Conservation (phyloP, 768 basidiomycete species). For the Mycena chlorophos region DNA sequence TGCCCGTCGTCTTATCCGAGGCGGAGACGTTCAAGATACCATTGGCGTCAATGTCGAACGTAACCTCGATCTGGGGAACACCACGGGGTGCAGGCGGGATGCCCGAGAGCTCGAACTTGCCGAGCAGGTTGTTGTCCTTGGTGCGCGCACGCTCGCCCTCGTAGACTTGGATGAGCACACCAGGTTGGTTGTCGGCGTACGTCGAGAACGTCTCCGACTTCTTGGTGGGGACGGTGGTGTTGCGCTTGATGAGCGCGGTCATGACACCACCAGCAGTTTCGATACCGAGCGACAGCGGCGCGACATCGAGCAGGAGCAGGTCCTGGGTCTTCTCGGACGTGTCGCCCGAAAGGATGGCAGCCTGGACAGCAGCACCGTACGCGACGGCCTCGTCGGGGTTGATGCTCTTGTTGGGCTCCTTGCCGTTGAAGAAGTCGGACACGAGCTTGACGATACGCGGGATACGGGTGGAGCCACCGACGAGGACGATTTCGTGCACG, state of each 20-base stretch:
- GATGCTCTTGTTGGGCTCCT: constrained; percentile 98
- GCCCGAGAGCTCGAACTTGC: constrained; percentile 96
- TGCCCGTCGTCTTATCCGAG: constrained; percentile 94
- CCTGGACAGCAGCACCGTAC: constrained; percentile 98
- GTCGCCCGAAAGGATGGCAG: constrained; percentile 95
- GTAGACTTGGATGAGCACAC: constrained; percentile 96
- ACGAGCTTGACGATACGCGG: constrained; percentile 97
- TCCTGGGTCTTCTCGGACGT: constrained; percentile 98
- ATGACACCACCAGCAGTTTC: constrained; percentile 99
- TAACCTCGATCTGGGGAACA: constrained; percentile 97
- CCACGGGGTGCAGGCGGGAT: constrained; percentile 97
- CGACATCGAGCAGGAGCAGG: constrained; percentile 91
- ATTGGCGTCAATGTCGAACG: constrained; percentile 97
- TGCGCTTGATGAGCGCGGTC: constrained; percentile 97
- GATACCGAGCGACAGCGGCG: constrained; percentile 89
- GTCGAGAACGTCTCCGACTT: constrained; percentile 99
- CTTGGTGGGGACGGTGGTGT: constrained; percentile 98
- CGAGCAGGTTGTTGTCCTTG: constrained; percentile 97
- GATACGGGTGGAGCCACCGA: constrained; percentile 98
- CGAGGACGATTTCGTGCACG: constrained; percentile 96
- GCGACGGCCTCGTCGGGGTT: constrained; percentile 99
- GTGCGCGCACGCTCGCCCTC: constrained; percentile 98
- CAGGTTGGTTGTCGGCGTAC: constrained; percentile 97
- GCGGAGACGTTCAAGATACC: constrained; percentile 96
- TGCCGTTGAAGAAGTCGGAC: constrained; percentile 97